Evolutionary conservation across 208 protist genomes (phyloP).

Genomic region (Herpetomonas samuelpessoai): DNA sequence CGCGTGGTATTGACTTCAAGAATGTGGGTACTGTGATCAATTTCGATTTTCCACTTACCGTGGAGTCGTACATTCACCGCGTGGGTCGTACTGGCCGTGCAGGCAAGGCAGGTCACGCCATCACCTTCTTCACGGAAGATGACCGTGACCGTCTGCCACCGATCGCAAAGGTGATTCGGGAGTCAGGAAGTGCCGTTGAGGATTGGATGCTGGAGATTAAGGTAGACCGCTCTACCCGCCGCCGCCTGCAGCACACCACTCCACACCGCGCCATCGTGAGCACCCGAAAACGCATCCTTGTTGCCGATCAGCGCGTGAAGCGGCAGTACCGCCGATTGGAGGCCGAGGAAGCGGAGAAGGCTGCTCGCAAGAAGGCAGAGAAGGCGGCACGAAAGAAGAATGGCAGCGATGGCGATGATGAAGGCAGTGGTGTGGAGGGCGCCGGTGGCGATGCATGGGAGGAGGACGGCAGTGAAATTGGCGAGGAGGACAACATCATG

Average conservation of each 20-base stretch:
- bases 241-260: constrained; percentile 64
- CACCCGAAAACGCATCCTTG: constrained; percentile 77
- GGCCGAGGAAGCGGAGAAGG: constrained; percentile 30
- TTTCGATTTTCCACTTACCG: constrained; percentile 96
- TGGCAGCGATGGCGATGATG: constrained; percentile 3
- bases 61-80: constrained; percentile 96
- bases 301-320: constrained; percentile 71
- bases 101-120: constrained; percentile 84
- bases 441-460: background rate
- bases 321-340: constrained; percentile 72
- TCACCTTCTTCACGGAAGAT: constrained; percentile 97
- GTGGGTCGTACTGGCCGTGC: constrained; percentile 93
- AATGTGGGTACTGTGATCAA: constrained; percentile 97
- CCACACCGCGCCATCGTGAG: constrained; percentile 87
- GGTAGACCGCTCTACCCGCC: constrained; percentile 46
- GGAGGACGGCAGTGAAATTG: background rate
- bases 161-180: constrained; percentile 90
- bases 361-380: constrained; percentile 10
- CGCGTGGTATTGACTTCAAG: constrained; percentile 98
- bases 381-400: constrained; percentile 8
- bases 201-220: constrained; percentile 95
- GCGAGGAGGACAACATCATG: constrained; percentile 1
- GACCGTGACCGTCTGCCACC: constrained; percentile 88
- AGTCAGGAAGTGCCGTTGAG: constrained; percentile 91
- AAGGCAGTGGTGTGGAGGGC: constrained; percentile 2